Evolutionary conservation across 352 stramenopile species (phyloP).

Genomic region (Phytopythium boreale): DNA sequence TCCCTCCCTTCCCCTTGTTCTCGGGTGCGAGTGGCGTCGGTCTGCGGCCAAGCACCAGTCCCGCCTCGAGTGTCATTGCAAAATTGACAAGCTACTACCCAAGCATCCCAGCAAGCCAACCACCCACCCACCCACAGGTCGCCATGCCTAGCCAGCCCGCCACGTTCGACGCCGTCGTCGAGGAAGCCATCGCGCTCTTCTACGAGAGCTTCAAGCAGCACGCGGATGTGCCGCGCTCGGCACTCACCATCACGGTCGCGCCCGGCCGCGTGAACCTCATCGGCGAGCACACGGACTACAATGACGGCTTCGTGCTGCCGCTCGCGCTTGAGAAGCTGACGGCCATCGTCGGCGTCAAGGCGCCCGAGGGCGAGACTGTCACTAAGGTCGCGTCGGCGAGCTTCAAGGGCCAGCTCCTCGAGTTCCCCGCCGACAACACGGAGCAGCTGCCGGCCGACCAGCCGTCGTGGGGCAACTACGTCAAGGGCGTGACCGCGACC

Average conservation of each 20-base stretch:
- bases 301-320: conserved; percentile 95
- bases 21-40: neutral
- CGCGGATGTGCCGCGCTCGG: conserved; percentile 27
- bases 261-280: conserved; percentile 97
- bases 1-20: neutral
- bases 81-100: conserved; percentile 1
- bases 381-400: conserved; percentile 57
- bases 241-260: conserved; percentile 63
- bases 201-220: conserved; percentile 47
- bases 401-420: conserved; percentile 42
- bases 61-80: neutral
- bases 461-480: conserved; percentile 91
- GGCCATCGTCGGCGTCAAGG: conserved; percentile 65
- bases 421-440: conserved; percentile 48
- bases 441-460: conserved; percentile 46
- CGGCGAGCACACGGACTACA: conserved; percentile 96
- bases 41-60: neutral
- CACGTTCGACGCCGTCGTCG: conserved; percentile 24
- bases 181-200: conserved; percentile 61
- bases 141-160: conserved; percentile 5
- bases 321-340: conserved; percentile 91
- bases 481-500: conserved; percentile 90
- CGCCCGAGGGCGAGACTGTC: conserved; percentile 16
- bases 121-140: neutral
- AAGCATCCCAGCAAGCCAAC: conserved; percentile 1